Conservation (phyloP, 2,329 filamentous ascomycete species). For the Botrytis cinerea region DNA sequence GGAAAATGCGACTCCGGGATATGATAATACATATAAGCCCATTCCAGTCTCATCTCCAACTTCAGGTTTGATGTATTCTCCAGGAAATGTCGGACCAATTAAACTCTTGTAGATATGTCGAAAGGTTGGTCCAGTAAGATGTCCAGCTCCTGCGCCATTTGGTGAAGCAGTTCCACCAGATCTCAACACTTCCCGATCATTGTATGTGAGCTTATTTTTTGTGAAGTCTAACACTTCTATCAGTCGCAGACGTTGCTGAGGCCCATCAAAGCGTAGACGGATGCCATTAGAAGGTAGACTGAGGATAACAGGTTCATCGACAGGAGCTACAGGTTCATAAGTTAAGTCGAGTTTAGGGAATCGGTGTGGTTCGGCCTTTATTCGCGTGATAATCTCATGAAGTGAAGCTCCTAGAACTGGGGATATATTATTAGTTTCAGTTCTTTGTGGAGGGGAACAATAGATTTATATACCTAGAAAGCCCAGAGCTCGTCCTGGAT, state of each 20-base stretch:
- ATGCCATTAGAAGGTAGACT: conserved; percentile 82
- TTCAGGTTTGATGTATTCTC: conserved; percentile 78
- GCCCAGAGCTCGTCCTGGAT: conserved; percentile 62
- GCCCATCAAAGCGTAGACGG: conserved; percentile 87
- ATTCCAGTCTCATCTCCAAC: conserved; percentile 52
- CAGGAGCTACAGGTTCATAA: conserved; percentile 74
- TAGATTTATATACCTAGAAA: conserved; percentile 44
- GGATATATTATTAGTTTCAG: conserved; percentile 26
- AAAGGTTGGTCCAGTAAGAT: conserved; percentile 69
- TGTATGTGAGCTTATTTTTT: conserved; percentile 81
- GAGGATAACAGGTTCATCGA: conserved; percentile 73
- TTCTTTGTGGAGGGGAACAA: not conserved
- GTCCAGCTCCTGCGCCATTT: conserved; percentile 36
- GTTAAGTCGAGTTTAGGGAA: conserved; percentile 83
- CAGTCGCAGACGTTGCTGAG: conserved; percentile 85
- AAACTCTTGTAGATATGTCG: conserved; percentile 88
- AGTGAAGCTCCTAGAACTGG: conserved; percentile 86
- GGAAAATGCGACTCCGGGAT: conserved; percentile 90
- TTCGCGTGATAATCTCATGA: conserved; percentile 81
- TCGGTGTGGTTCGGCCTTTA: conserved; percentile 82
- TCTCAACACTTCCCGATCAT: conserved; percentile 76
- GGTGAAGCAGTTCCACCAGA: conserved; percentile 46
- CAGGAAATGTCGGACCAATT: conserved; percentile 91
- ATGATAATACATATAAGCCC: conserved; percentile 88
- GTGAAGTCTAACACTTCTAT: conserved; percentile 91